These are phyloP conservation scores for Cadophora sp. DNA, from an alignment of 2,329 filamentous ascomycete genomes.

Conservation along the genomic window DNA sequence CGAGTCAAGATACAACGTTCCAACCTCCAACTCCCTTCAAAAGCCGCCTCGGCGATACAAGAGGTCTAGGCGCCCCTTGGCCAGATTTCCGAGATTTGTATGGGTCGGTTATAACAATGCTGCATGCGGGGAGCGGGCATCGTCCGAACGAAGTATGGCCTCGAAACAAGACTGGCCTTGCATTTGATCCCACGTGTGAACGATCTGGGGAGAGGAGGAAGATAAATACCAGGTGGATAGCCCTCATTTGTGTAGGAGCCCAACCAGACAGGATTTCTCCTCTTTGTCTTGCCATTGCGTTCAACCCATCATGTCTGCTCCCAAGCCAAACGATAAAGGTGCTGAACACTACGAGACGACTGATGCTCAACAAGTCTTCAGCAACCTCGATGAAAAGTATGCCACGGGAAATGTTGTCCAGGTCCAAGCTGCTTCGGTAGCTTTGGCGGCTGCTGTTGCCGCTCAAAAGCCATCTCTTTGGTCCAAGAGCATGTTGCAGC, in stretches of 20 bases:
- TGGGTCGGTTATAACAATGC: background rate
- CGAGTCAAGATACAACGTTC: background rate
- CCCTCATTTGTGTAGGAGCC: background rate
- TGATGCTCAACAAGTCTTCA: background rate
- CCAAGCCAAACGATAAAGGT: slow-evolving; percentile 22
- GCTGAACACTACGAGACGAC: slow-evolving; percentile 30
- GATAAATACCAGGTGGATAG: background rate
- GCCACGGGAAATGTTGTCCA: slow-evolving; percentile 36
- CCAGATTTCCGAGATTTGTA: slow-evolving; percentile 6
- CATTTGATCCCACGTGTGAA: background rate
- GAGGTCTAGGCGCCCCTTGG: background rate
- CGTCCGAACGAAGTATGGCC: background rate
- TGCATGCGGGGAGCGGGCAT: background rate
- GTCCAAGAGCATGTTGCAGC: slow-evolving; percentile 53
- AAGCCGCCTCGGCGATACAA: background rate
- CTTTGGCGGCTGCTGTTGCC: slow-evolving; percentile 45
- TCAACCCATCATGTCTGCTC: slow-evolving; percentile 28
- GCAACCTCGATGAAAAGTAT: slow-evolving; percentile 32
- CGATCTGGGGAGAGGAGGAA: background rate
- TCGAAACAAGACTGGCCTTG: background rate
- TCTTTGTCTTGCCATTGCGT: background rate
- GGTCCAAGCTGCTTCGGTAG: slow-evolving; percentile 48
- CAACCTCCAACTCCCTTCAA: background rate
- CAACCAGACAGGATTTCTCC: background rate
- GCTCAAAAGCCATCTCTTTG: slow-evolving; percentile 45